Conservation (phyloP, 805 yeast species). For the Ogataea sp. region DNA sequence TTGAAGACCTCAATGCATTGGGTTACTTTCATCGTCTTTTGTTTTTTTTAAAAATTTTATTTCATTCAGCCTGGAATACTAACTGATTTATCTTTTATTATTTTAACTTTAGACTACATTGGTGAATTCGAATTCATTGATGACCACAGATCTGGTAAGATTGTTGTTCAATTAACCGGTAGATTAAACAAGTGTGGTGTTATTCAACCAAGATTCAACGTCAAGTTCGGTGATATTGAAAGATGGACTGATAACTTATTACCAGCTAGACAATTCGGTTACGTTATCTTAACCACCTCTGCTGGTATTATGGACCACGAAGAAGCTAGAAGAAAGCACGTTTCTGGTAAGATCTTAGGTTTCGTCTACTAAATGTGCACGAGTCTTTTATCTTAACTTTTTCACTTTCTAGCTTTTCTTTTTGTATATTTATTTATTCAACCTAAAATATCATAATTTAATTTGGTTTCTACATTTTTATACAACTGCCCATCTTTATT, state of each 20-base stretch:
- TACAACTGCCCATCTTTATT: too few relatives aligned
- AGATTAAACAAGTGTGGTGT: conserved; percentile 99
- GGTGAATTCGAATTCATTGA: conserved; percentile 98
- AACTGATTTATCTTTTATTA: conserved; percentile 26
- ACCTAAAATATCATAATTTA: background rate
- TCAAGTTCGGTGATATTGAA: conserved; percentile 90
- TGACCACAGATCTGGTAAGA: conserved; percentile 99
- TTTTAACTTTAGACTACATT: conserved; percentile 52
- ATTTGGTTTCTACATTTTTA: too few relatives aligned
- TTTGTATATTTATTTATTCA: background rate
- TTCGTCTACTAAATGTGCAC: conserved; percentile 82
- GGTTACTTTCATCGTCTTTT: background rate
- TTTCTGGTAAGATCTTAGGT: conserved; percentile 98
- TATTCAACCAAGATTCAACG: conserved; percentile 97
- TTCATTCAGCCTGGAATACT: background rate
- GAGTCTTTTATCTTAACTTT: conserved; percentile 1
- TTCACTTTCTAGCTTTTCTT: background rate
- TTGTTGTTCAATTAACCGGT: conserved; percentile 95
- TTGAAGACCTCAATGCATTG: too few relatives aligned
- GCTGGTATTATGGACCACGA: conserved; percentile 99
- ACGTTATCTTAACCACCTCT: conserved; percentile 95
- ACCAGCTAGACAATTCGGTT: conserved; percentile 99
- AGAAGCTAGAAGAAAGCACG: conserved; percentile 99
- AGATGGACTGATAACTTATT: conserved; percentile 98
- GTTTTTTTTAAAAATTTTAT: background rate